Base-by-base conservation (phyloP, 192 early-diverging fungal genomes). In the Coemansia sp. region DNA sequence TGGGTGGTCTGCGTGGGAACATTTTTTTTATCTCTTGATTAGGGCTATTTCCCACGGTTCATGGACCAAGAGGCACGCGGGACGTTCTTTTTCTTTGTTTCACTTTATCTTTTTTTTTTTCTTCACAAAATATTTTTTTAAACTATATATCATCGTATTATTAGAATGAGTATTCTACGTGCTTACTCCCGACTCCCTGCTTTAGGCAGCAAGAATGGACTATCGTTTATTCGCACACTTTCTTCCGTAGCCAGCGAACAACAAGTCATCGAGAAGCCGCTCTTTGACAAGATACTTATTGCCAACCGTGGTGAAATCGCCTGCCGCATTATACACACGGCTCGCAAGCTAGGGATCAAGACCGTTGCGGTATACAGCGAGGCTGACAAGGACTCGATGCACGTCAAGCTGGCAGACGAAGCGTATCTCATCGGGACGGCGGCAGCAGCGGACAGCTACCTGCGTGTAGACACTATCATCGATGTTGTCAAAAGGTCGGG, bases 231-330 rank as follows among this genome's bases (percentile, higher is more conserved):
- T 18, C 57, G 57, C 10, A 60, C 57, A 6, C 31, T 60, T 31
- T 18, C 31, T 16, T 31, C 53, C 9, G 6, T 15, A 33, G 57
- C 61, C 57, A 3, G 58, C 60, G 64, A 60, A 38, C 58, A 73
- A 46, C 47, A 18, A 5, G 52, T n/a, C 27, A 68, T 44, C 31
- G 10, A 41, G 38, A 47, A 24, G 22, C 40, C 63, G 50, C 38
- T 36, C 11, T 97, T 97, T 77, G 88, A 94, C 87, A 98, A 95
- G 79, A 92, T 98, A 64, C 85, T 98, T 64, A 90, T 98, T 58
- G 95, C 96, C 46, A 98, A 98, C 87, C 90, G 96, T 62, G 96
- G 96, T 64, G 96, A 98, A 72, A 98, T 98, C 68, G 96, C 96
- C 0, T 90, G 89, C 76, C 93, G 96, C 57, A 91, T 98, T 72